These are phyloP conservation scores for Fusarium oligoseptatum DNA, from an alignment of 2,329 filamentous ascomycete genomes.

Conservation along the genomic window DNA sequence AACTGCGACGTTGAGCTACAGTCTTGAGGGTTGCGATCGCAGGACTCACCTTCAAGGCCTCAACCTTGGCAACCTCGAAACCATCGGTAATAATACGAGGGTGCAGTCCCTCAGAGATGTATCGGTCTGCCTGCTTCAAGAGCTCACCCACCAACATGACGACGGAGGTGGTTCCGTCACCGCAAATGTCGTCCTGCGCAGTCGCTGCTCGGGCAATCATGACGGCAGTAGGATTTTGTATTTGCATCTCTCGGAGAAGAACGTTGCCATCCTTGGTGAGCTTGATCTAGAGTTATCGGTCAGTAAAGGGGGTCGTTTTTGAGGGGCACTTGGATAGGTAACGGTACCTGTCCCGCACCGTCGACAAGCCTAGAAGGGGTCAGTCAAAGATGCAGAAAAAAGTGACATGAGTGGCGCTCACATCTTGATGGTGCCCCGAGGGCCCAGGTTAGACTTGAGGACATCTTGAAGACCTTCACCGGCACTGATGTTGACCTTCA, in stretches of 20 bases:
- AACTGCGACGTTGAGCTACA: conserved; percentile 68
- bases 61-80: conserved; percentile 95
- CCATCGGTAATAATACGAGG: conserved; percentile 97
- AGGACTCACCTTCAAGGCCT: conserved; percentile 81
- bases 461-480: conserved; percentile 96
- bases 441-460: conserved; percentile 94
- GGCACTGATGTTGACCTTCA: conserved; percentile 96
- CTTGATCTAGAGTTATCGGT: conserved; percentile 79
- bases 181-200: conserved; percentile 97
- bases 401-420: conserved; percentile 52
- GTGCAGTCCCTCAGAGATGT: conserved; percentile 97
- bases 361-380: conserved; percentile 71
- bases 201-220: conserved; percentile 88
- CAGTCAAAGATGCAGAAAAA: conserved; percentile 37
- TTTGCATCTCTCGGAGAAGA: conserved; percentile 84
- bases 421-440: conserved; percentile 97
- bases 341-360: conserved; percentile 74
- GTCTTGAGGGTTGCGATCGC: background rate
- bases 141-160: conserved; percentile 96
- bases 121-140: conserved; percentile 95
- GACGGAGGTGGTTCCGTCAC: conserved; percentile 97
- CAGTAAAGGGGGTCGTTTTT: conserved; percentile 46
- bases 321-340: conserved; percentile 45
- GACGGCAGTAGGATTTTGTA: conserved; percentile 97
- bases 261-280: conserved; percentile 99